These are phyloP conservation scores for Diaporthe eres DNA, from an alignment of 2,329 filamentous ascomycete genomes.

Conservation along the genomic window DNA sequence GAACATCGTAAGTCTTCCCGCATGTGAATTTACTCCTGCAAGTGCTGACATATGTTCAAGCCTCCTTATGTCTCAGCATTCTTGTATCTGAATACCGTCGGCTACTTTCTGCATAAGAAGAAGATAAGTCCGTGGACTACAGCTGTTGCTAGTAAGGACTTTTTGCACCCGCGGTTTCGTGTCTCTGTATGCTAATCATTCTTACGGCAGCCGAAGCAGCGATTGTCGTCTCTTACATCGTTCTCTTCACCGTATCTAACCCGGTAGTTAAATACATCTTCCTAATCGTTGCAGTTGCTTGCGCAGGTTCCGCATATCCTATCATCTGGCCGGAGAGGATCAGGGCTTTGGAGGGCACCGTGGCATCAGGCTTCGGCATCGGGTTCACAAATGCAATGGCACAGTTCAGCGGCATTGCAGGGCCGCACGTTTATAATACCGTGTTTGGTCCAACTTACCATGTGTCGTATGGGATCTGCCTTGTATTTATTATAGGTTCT, in stretches of 20 bases:
- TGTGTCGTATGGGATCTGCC: slow-evolving; percentile 5
- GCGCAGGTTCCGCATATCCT: slow-evolving; percentile 57
- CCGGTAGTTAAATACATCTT: slow-evolving; percentile 53
- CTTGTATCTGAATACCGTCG: background rate
- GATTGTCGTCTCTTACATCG: slow-evolving; percentile 2
- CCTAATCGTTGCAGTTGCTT: slow-evolving; percentile 53
- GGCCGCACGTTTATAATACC: slow-evolving; percentile 46
- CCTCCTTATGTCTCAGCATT: slow-evolving; percentile 1
- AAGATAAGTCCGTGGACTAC: slow-evolving; percentile 16
- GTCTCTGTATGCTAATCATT: background rate
- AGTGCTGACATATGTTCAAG: background rate
- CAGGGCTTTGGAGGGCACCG: slow-evolving; percentile 56
- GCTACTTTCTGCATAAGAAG: background rate
- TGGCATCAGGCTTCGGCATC: slow-evolving; percentile 56
- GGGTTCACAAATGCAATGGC: slow-evolving; percentile 59
- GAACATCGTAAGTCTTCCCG: slow-evolving; percentile 53
- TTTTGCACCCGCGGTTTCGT: no score
- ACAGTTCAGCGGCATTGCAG: slow-evolving; percentile 58
- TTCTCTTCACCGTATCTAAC: background rate
- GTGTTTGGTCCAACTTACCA: background rate
- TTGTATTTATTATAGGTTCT: background rate
- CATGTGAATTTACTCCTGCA: background rate
- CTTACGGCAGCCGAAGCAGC: background rate
- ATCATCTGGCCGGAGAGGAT: slow-evolving; percentile 61
- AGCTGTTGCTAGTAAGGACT: slow-evolving; percentile 6